phyloP scores from a whole-genome alignment of 78 protist species.

The Diacronema lutheri region DNA sequence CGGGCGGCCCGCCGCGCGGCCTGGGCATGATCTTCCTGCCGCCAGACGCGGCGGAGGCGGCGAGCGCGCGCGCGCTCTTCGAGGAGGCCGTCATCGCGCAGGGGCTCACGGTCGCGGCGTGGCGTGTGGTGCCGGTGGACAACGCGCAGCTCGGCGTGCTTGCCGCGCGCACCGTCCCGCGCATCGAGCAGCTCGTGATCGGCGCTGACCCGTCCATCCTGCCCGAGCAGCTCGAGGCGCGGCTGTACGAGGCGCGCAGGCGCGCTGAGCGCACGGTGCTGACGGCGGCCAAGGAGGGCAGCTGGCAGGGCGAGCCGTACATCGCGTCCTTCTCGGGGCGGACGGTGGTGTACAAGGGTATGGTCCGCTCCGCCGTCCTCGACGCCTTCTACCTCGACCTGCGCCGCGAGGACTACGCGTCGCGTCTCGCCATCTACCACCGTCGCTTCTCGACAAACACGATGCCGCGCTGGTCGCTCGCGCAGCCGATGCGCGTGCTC shows the following conservation, averaged over 20 bases:
- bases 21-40: constrained; percentile 37
- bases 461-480: constrained; percentile 45
- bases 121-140: constrained; percentile 39
- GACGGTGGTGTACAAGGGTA: constrained; percentile 37
- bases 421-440: constrained; percentile 27
- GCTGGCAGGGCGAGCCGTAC: not conserved
- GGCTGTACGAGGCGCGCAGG: constrained; percentile 14
- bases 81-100: not conserved
- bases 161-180: constrained; percentile 30
- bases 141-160: not conserved
- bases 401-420: not conserved
- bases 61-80: not conserved
- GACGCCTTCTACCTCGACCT: constrained; percentile 11
- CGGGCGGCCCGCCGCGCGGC: not conserved
- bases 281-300: not conserved
- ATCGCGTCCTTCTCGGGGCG: not conserved
- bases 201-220: not conserved
- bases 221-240: constrained; percentile 9
- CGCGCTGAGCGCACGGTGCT: not conserved
- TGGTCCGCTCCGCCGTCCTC: constrained; percentile 37
- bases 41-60: not conserved
- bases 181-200: constrained; percentile 34
- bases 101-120: not conserved
- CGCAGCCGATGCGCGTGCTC: constrained; percentile 66
- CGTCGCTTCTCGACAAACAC: constrained; percentile 62